Evolutionary conservation across 2,329 filamentous ascomycete genomes (phyloP).

Genomic region (Beauveria sp.): DNA sequence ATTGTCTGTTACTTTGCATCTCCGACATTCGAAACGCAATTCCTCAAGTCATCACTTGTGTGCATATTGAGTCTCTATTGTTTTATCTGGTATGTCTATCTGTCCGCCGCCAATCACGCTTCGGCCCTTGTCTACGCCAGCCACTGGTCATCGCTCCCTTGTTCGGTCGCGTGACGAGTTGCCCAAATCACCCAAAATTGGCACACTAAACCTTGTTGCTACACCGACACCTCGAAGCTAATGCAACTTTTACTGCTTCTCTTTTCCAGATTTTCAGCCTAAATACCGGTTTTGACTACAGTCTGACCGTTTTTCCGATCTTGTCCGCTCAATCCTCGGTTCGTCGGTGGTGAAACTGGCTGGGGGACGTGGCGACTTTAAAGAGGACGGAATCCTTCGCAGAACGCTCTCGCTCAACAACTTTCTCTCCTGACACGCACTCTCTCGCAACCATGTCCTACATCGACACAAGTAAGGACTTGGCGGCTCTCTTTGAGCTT

Average conservation of each 20-base stretch:
- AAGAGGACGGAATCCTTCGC: not conserved
- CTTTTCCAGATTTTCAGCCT: not conserved
- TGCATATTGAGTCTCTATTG: not conserved
- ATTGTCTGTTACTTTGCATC: not conserved
- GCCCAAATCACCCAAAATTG: not conserved
- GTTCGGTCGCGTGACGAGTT: conserved; percentile 9
- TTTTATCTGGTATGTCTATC: not conserved
- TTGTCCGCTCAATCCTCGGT: not conserved
- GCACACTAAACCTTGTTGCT: conserved; percentile 10
- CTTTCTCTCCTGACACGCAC: not conserved
- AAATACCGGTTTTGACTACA: not conserved
- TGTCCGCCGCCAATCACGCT: not conserved
- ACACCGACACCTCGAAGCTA: conserved; percentile 8
- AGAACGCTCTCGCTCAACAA: not conserved
- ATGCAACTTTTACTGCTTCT: not conserved
- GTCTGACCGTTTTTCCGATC: not conserved
- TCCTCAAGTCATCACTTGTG: not conserved
- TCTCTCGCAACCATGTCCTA: conserved; percentile 42
- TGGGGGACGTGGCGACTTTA: conserved; percentile 1
- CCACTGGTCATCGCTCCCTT: not conserved
- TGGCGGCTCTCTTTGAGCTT: conserved; percentile 61
- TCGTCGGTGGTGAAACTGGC: not conserved
- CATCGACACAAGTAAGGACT: conserved; percentile 64
- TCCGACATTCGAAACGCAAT: not conserved
- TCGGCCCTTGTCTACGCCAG: not conserved